These are phyloP conservation scores for Malassezia pachydermatis DNA, from an alignment of 1,284 basidiomycete genomes.

Conservation along the genomic window DNA sequence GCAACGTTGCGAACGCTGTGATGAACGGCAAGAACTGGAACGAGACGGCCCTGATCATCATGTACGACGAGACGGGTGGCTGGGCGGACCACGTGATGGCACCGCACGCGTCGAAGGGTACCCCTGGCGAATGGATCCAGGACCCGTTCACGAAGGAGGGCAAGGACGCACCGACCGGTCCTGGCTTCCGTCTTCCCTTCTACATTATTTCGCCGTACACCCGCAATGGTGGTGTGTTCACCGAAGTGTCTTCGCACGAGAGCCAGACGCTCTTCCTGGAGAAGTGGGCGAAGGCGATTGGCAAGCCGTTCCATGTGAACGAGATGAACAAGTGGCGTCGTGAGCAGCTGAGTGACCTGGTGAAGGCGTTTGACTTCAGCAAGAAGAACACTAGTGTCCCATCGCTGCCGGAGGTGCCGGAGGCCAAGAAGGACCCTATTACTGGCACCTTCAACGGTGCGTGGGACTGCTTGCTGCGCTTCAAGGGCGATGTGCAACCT, in stretches of 20 bases:
- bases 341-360: conserved; percentile 27
- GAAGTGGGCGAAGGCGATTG: conserved; percentile 31
- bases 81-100: conserved; percentile 35
- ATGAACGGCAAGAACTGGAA: conserved; percentile 25
- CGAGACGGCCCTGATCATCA: conserved; percentile 26
- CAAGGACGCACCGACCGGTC: conserved; percentile 24
- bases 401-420: conserved; percentile 14
- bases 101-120: conserved; percentile 14
- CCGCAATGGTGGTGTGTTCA: conserved; percentile 31
- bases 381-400: conserved; percentile 17
- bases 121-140: conserved; percentile 28
- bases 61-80: conserved; percentile 41
- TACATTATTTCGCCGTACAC: conserved; percentile 31
- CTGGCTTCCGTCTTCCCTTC: conserved; percentile 42
- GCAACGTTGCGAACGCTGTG: conserved; percentile 32
- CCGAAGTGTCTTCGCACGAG: conserved; percentile 30
- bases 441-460: conserved; percentile 21
- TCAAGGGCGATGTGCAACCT: conserved; percentile 15
- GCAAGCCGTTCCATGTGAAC: conserved; percentile 24
- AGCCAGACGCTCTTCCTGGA: conserved; percentile 33
- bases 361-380: conserved; percentile 32
- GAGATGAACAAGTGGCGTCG: conserved; percentile 32
- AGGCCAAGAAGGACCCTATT: conserved; percentile 14
- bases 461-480: conserved; percentile 8
- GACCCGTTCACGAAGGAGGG: conserved; percentile 24